Conservation (phyloP, 1,139 yeast species). For the Nakaseomyces nivariensis region DNA sequence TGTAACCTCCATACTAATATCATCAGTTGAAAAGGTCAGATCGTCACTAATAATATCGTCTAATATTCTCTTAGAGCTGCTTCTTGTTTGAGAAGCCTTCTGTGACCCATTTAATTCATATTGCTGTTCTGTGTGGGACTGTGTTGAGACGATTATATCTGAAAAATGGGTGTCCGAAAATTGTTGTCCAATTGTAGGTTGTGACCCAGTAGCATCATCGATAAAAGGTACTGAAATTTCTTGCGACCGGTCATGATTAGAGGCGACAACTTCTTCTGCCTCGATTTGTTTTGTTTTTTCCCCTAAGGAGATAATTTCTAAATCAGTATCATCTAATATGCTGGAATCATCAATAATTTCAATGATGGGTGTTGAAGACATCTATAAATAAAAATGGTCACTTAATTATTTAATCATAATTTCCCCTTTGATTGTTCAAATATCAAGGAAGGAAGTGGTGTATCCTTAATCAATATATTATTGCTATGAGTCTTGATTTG, state of each 20-base stretch:
- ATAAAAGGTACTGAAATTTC: constrained; percentile 1
- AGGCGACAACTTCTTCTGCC: not conserved
- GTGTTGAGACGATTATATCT: not conserved
- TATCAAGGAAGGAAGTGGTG: not conserved
- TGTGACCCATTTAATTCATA: not conserved
- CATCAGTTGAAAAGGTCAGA: constrained; percentile 1
- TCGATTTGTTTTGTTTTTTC: not conserved
- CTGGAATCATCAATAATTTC: constrained; percentile 2
- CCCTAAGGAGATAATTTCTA: not conserved
- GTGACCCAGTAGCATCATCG: not conserved
- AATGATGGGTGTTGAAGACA: not conserved
- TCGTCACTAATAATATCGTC: constrained; percentile 2
- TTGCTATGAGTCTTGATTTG: too few species aligned
- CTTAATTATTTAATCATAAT: not conserved
- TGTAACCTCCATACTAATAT: not conserved
- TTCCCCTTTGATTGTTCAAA: not conserved
- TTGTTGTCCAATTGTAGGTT: not conserved
- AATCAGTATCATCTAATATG: not conserved
- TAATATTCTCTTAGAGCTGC: not conserved
- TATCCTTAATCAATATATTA: too few species aligned
- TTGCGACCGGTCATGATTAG: not conserved
- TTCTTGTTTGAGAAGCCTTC: not conserved
- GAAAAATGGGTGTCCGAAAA: not conserved
- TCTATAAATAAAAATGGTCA: not conserved
- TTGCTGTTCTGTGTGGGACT: not conserved